Evolutionary conservation across 441 rosid species (phyloP).

Genomic region (Erodium trifolium): DNA sequence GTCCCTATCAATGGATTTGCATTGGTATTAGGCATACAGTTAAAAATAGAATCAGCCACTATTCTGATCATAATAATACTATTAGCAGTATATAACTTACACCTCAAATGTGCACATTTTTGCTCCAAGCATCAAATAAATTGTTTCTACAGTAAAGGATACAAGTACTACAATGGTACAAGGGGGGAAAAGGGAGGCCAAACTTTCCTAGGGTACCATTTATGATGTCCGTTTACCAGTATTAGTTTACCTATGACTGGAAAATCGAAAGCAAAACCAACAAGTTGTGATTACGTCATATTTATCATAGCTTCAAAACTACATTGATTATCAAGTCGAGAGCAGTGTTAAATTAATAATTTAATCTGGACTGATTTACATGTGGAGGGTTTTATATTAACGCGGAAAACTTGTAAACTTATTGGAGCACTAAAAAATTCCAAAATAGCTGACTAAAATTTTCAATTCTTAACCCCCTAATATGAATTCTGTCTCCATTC

Average conservation of each 20-base stretch:
- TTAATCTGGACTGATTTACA: background rate
- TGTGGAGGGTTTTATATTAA: no score
- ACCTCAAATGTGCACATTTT: background rate
- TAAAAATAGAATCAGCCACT: conserved; percentile 6
- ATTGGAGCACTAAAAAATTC: no score
- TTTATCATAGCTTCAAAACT: background rate
- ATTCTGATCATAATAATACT: background rate
- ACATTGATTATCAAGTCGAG: background rate
- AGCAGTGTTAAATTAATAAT: background rate
- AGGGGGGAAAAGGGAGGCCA: background rate
- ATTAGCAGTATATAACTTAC: background rate
- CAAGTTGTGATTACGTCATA: background rate
- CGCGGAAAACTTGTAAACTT: no score
- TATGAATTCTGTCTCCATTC: no score
- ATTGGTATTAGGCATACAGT: background rate
- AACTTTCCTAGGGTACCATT: background rate
- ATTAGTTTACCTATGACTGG: background rate
- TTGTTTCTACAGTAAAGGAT: background rate
- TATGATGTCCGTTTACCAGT: background rate
- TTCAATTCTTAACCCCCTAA: no score
- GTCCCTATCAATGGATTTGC: conserved; percentile 33
- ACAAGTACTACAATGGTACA: background rate
- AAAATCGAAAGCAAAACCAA: background rate
- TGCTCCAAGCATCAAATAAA: background rate
- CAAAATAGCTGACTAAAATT: no score